Evolutionary conservation across 257 asterid genomes (phyloP).

Genomic region (Galeopsis tetrahit): DNA sequence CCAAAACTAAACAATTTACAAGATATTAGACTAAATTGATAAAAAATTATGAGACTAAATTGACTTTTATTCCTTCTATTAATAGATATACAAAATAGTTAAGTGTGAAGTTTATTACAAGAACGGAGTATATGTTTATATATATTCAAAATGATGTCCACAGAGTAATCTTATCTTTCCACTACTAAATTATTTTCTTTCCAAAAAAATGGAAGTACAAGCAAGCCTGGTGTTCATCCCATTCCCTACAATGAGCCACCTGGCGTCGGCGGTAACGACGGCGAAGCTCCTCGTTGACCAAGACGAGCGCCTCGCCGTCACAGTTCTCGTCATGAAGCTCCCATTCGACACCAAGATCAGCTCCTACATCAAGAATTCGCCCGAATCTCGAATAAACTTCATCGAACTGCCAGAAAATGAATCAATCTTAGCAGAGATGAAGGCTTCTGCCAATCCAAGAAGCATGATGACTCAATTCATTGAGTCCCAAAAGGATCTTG

Average conservation of each 20-base stretch:
- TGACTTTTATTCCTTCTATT: too few relatives aligned
- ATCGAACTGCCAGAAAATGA: slow-evolving; percentile 9
- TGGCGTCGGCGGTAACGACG: slow-evolving; percentile 36
- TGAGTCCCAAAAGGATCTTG: slow-evolving; percentile 29
- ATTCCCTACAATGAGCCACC: slow-evolving; percentile 47
- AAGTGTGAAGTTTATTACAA: too few relatives aligned
- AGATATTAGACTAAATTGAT: too few relatives aligned
- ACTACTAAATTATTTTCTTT: background rate
- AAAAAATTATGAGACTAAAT: too few relatives aligned
- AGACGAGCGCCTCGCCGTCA: slow-evolving; percentile 40
- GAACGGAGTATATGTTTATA: too few relatives aligned
- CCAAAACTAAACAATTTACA: too few relatives aligned
- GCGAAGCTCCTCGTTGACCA: slow-evolving; percentile 43
- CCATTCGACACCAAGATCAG: slow-evolving; percentile 33
- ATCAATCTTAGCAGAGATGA: background rate
- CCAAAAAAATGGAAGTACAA: background rate
- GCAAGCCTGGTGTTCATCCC: slow-evolving; percentile 41
- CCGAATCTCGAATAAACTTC: slow-evolving; percentile 31
- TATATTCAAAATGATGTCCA: too few relatives aligned
- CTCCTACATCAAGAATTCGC: slow-evolving; percentile 24
- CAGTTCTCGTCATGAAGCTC: slow-evolving; percentile 40
- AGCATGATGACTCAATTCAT: slow-evolving; percentile 3
- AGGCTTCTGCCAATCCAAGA: background rate
- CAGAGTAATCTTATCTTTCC: background rate
- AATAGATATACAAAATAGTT: too few relatives aligned